Conservation (phyloP, 176 grass and related monocot species). For the Rhynchospora tenuis region DNA sequence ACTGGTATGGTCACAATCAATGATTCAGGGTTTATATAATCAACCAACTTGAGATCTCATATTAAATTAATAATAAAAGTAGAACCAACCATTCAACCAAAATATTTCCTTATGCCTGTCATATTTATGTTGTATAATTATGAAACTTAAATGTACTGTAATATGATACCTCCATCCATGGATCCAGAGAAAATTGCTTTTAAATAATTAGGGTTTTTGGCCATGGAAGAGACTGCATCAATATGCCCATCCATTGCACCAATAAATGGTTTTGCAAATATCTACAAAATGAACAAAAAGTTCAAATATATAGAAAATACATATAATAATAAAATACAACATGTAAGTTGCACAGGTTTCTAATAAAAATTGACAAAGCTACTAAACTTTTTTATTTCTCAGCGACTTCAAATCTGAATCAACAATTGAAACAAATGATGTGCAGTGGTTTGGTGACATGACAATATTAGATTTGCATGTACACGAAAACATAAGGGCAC, state of each 20-base stretch:
- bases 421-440: neutral
- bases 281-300: slow-evolving; percentile 38
- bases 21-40: neutral
- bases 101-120: neutral
- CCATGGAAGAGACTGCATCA: slow-evolving; percentile 80
- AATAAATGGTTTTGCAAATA: slow-evolving; percentile 95
- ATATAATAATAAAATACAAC: neutral
- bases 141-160: neutral
- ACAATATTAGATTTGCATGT: neutral
- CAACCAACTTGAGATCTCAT: neutral
- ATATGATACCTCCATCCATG: slow-evolving; percentile 81
- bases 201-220: slow-evolving; percentile 77
- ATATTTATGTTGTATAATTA: neutral
- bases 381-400: neutral
- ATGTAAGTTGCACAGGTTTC: neutral
- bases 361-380: neutral
- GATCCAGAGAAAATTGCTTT: slow-evolving; percentile 92
- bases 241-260: slow-evolving; percentile 97
- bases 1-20: neutral
- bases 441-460: neutral
- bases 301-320: neutral
- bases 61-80: neutral
- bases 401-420: neutral
- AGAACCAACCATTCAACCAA: neutral
- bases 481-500: neutral